Evolutionary conservation across 768 basidiomycete genomes (phyloP), one percentile per base, ranked within the genome.

Genomic region (Grammothele lineata): DNA sequence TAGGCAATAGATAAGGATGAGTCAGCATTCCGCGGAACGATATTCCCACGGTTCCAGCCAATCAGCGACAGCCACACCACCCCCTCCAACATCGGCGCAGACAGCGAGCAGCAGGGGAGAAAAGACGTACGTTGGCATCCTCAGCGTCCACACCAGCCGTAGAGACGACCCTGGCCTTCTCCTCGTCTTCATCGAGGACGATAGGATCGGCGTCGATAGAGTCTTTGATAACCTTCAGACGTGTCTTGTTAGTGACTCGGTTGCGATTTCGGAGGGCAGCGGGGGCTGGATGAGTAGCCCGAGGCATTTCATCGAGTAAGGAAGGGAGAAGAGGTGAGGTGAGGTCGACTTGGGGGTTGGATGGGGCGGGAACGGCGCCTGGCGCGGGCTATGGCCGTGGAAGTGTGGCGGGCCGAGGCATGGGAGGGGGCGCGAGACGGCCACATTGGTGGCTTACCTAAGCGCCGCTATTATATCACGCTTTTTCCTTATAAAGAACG

Each of bases 111-210:
- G 63, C 58, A 61, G 57, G 57, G 56, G 37, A 38, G 39, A 60
- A 77, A 41, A 35, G 37, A 53, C 35, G 54, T 74, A 93, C 91
- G 69, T 92, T 91, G 66, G 90, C 89, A 62, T 93, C 91, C 73
- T 92, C 90, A 62, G 86, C 86, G 64, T 93, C 91, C 60, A 93
- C 91, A 58, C 91, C 91, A 35, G 87, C 85, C 18, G 88, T 90
- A 27, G 70, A 83, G 54, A 91, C 80, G 54, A 84, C 80, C 66
- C 81, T 77, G 59, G 84, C 85, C 75, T 85, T 87, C 71, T 88
- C 85, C 58, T 89, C 85, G 59, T 92, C 90, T 60, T 92, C 91
- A 39, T 89, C 87, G 55, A 88, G 81, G 48, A 88, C 77, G 55
- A 87, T 70, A 33, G 83, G 75, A 62, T 90, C 89, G 25, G 81